A percentile compares a stretch with the other conserved stretches of the same genome.
phyloP scores from a whole-genome alignment of 805 yeast genomes.

The Candida endomychidarum region DNA sequence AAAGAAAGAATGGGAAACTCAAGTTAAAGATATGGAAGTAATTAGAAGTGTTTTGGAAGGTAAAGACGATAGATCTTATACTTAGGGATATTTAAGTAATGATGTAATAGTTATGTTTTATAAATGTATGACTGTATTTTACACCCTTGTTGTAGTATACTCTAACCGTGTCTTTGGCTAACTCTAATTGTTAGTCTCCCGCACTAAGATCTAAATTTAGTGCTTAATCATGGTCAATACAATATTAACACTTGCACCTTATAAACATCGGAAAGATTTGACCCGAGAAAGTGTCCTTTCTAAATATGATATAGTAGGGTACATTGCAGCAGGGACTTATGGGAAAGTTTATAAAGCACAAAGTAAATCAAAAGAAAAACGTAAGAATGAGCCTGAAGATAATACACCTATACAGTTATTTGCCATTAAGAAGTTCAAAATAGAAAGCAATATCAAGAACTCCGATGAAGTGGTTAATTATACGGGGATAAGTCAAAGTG shows the following conservation, averaged over 20 bases:
- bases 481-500: slow-evolving; percentile 94
- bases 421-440: slow-evolving; percentile 95
- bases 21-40: slow-evolving; percentile 70
- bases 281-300: slow-evolving; percentile 73
- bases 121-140: no score
- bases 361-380: slow-evolving; percentile 36
- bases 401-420: slow-evolving; percentile 36
- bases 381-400: slow-evolving; percentile 16
- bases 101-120: neutral
- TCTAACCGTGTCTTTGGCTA: no score
- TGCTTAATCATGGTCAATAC: slow-evolving; percentile 2
- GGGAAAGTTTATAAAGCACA: slow-evolving; percentile 90
- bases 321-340: slow-evolving; percentile 98
- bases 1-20: slow-evolving; percentile 64
- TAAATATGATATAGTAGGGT: slow-evolving; percentile 85
- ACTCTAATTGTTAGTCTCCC: no score
- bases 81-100: no score
- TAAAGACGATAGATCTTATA: slow-evolving; percentile 70
- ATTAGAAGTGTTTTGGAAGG: slow-evolving; percentile 84
- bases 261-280: slow-evolving; percentile 55
- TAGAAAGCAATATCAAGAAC: slow-evolving; percentile 52
- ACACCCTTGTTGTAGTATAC: no score
- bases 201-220: no score
- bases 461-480: slow-evolving; percentile 78
- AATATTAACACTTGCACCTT: slow-evolving; percentile 39